Conservation (phyloP, 2,329 filamentous ascomycete species). For the Neofusicoccum sp. region DNA sequence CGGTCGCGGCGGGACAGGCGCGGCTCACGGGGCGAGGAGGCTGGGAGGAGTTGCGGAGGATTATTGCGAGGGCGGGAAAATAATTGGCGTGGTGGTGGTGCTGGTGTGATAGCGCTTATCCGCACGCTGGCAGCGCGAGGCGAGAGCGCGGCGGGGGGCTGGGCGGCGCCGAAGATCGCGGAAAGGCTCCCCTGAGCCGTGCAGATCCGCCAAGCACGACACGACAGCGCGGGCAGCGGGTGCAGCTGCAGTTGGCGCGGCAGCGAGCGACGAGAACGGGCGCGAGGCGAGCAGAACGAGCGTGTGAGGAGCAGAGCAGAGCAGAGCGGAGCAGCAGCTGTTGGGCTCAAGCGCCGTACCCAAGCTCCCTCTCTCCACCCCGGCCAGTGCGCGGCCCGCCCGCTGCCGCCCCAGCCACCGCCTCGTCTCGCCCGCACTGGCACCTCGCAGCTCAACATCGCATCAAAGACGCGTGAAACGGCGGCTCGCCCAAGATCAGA, state of each 20-base stretch:
- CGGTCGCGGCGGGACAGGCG: slow-evolving; percentile 3
- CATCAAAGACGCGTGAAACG: background rate
- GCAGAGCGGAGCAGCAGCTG: background rate
- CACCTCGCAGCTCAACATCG: background rate
- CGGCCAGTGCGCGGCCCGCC: background rate
- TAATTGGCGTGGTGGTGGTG: slow-evolving; percentile 3
- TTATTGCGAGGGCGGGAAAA: slow-evolving; percentile 7
- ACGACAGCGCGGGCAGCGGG: background rate
- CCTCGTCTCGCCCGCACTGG: background rate
- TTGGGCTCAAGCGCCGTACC: background rate
- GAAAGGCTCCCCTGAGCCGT: background rate
- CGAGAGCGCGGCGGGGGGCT: slow-evolving; percentile 1
- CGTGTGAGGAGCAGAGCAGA: background rate
- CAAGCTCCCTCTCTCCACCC: background rate
- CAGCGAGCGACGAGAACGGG: slow-evolving; percentile 1
- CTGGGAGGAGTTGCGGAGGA: background rate
- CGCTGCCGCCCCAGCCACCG: background rate
- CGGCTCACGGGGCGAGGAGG: background rate
- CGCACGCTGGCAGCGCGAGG: background rate
- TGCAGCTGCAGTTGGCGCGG: background rate
- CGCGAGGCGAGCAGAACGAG: background rate
- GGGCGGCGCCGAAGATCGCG: background rate
- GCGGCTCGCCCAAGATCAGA: background rate
- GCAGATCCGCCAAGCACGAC: background rate
- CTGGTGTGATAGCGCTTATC: background rate